phyloP scores from a whole-genome alignment of 306 rosid species.

The Vachellia pachyceras region DNA sequence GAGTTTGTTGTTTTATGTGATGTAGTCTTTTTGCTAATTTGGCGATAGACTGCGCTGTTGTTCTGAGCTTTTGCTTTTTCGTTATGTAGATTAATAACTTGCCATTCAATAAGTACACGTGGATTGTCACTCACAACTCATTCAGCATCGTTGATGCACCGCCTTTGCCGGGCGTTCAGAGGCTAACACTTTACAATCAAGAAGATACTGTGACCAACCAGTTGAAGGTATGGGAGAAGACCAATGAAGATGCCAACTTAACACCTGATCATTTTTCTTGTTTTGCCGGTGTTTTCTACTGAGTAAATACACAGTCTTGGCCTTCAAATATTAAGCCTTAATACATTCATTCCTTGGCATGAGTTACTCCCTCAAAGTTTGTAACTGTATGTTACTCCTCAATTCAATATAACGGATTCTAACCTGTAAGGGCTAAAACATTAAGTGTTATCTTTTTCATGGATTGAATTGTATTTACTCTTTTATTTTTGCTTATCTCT shows the following conservation, averaged over 20 bases:
- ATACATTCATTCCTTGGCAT: not conserved
- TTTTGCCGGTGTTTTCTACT: not conserved
- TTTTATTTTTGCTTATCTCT: conserved; percentile 3
- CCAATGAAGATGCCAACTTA: conserved; percentile 11
- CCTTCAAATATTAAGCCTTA: not conserved
- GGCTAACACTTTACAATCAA: conserved; percentile 91
- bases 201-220: conserved; percentile 92
- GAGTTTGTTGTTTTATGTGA: not conserved
- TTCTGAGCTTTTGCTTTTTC: conserved; percentile 26
- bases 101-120: conserved; percentile 93
- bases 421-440: not conserved
- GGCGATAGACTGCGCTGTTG: not conserved
- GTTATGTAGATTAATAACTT: conserved; percentile 73
- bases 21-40: conserved; percentile 6
- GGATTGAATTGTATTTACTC: not conserved
- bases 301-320: not conserved
- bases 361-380: not conserved
- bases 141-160: conserved; percentile 95
- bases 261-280: not conserved
- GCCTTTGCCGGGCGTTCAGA: conserved; percentile 78
- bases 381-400: not conserved
- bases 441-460: not conserved
- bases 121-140: conserved; percentile 94
- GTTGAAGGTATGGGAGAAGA: conserved; percentile 63
- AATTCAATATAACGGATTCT: not conserved